Percentiles rank a stretch among this genome's conserved stretches.
These are phyloP conservation scores for Tagetes erecta DNA, from an alignment of 129 eudicot genomes.

Conservation along the genomic window DNA sequence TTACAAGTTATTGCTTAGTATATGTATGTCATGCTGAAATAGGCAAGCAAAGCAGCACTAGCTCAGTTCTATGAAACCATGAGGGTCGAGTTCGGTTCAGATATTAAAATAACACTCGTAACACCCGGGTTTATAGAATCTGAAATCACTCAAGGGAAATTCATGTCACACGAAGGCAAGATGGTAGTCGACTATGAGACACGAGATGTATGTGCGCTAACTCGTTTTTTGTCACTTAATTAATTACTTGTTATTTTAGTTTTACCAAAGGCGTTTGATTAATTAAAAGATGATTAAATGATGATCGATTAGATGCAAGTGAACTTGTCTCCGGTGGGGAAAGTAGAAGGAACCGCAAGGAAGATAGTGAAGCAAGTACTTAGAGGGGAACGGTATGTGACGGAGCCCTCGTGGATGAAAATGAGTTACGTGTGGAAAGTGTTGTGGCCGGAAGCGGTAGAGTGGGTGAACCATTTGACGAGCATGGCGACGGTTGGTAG, in stretches of 20 bases:
- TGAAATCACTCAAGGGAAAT: slow-evolving; percentile 63
- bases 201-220: too few relatives aligned
- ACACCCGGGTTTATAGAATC: slow-evolving; percentile 69
- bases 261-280: neutral
- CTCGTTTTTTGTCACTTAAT: too few relatives aligned
- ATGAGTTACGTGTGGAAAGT: slow-evolving; percentile 48
- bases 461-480: slow-evolving; percentile 44
- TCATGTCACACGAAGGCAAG: slow-evolving; percentile 45
- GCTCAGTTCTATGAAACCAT: slow-evolving; percentile 57
- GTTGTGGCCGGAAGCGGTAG: slow-evolving; percentile 63
- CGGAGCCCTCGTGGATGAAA: slow-evolving; percentile 63
- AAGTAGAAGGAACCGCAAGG: slow-evolving; percentile 48
- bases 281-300: neutral
- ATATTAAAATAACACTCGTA: slow-evolving; percentile 53
- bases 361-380: slow-evolving; percentile 48
- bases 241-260: neutral
- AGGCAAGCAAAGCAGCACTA: slow-evolving; percentile 83
- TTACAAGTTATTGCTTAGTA: neutral
- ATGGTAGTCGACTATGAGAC: slow-evolving; percentile 51
- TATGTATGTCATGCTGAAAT: slow-evolving; percentile 35
- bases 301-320: slow-evolving; percentile 31
- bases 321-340: slow-evolving; percentile 31
- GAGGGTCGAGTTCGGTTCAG: slow-evolving; percentile 66
- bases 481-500: slow-evolving; percentile 33
- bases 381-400: slow-evolving; percentile 66